Evolutionary conservation across 192 early-diverging fungal genomes (phyloP), one percentile per base, ranked within the genome.

Genomic region (Dimargaris cristalligena): DNA sequence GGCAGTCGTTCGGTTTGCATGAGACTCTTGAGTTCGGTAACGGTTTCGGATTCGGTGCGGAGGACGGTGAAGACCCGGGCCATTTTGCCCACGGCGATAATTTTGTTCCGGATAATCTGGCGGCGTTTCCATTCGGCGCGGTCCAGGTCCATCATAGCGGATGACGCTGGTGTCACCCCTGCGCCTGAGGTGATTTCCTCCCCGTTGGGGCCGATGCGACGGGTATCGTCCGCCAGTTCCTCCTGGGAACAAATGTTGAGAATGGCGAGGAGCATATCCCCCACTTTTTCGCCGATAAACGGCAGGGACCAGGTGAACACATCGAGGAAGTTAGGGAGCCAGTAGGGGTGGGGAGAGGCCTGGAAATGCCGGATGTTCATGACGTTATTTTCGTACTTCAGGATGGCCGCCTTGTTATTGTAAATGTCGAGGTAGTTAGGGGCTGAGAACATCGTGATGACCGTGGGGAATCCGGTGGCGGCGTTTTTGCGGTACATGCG

Each of bases 351-450:
- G 20, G 91, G 86, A 3, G 88, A 89, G 60, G 78, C 85, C 64
- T 89, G 30, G 33, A 57, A 57, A 60, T 92, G 88, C 41, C 91
- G 81, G 70, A 94, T 94, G 74, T 94, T 94, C 91, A 94, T 94
- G 34, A 94, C 87, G 60, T 94, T 94, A 73, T 92, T 92, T 68
- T 94, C 91, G 63, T 94, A 94, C 62, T 94, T 94, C 26, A 94
- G 68, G 14, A 94, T 85, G 33, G 91, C 91, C 23, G 90, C 91
- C 55, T 57, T 57, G 55, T 57, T 57, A 35, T 57, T 57, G 34
- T 57, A 57, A 31, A 57, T 57, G 35, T 71, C 69, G 20, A 71
- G 51, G 57, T 71, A 71, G 41, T 71, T 71, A 11, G 70, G 70
- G 30, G 70, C 70, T 11, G 68, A 71, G 34, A 71, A 71, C 11